Conservation (phyloP, 2,329 filamentous ascomycete species). For the Epichloe coenophiala region DNA sequence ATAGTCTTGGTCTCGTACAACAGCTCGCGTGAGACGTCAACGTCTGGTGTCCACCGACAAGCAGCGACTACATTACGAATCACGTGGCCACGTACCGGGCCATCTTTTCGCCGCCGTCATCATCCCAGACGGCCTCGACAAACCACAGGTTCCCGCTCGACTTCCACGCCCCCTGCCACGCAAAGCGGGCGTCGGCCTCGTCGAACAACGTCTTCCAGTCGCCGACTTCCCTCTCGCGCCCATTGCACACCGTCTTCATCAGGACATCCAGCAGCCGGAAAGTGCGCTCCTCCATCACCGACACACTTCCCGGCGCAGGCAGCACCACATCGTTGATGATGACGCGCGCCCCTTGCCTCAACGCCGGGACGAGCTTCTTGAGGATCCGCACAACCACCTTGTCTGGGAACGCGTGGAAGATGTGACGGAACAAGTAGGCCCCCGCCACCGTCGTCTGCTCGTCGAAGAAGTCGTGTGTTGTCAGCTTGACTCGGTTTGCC, state of each 20-base stretch:
- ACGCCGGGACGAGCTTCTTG: slow-evolving; percentile 30
- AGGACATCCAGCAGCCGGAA: slow-evolving; percentile 30
- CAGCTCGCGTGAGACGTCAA: no score
- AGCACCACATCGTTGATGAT: slow-evolving; percentile 24
- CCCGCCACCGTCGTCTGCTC: slow-evolving; percentile 34
- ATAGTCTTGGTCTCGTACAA: no score
- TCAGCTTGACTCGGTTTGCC: slow-evolving; percentile 21
- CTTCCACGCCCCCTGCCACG: slow-evolving; percentile 18
- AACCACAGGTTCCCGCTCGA: slow-evolving; percentile 20
- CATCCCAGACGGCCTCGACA: slow-evolving; percentile 22
- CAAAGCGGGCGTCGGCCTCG: slow-evolving; percentile 23
- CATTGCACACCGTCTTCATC: slow-evolving; percentile 33
- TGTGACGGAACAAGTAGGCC: slow-evolving; percentile 39
- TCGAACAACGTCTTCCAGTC: slow-evolving; percentile 30
- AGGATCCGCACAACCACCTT: slow-evolving; percentile 29
- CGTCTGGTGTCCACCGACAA: no score
- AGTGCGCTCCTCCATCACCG: slow-evolving; percentile 23
- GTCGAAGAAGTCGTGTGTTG: slow-evolving; percentile 38
- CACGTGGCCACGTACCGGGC: background rate
- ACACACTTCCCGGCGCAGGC: slow-evolving; percentile 16
- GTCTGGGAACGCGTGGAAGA: slow-evolving; percentile 43
- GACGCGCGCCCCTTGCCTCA: slow-evolving; percentile 34
- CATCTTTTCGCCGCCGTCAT: slow-evolving; percentile 9
- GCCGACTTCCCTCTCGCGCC: slow-evolving; percentile 28
- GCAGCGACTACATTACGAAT: no score